Conservation (phyloP, 177 flowering plant genomes). For the Vitis hybrid region DNA sequence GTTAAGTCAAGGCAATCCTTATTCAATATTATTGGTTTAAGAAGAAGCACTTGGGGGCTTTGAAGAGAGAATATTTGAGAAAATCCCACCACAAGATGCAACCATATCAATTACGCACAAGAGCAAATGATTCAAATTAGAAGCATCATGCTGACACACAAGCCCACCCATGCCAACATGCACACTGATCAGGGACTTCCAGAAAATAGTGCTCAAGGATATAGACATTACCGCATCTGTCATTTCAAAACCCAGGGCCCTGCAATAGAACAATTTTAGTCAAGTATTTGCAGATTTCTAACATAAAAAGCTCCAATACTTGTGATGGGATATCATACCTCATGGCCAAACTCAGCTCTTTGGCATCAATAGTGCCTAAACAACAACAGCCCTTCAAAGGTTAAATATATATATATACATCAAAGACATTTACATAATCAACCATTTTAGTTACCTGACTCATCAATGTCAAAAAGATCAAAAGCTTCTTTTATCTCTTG, state of each 20-base stretch:
- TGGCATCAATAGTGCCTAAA: slow-evolving; percentile 93
- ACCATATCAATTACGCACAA: too few species aligned
- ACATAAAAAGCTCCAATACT: too few species aligned
- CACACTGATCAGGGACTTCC: too few species aligned
- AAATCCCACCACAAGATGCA: too few species aligned
- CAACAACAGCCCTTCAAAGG: slow-evolving; percentile 11
- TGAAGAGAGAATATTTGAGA: too few species aligned
- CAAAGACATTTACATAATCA: neutral
- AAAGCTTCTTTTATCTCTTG: slow-evolving; percentile 97
- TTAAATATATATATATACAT: neutral
- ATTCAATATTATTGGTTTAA: too few species aligned
- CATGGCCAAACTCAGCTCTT: slow-evolving; percentile 97
- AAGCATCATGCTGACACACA: too few species aligned
- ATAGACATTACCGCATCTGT: slow-evolving; percentile 76
- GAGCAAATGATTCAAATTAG: too few species aligned
- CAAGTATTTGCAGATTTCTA: neutral
- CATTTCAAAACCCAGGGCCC: slow-evolving; percentile 98
- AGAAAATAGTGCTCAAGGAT: neutral
- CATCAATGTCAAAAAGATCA: slow-evolving; percentile 94
- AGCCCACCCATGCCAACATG: too few species aligned
- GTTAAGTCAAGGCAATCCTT: too few species aligned
- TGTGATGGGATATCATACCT: slow-evolving; percentile 46
- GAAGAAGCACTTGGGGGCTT: too few species aligned
- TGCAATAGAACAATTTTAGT: slow-evolving; percentile 32
- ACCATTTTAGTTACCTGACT: slow-evolving; percentile 55